phyloP scores from a whole-genome alignment of 2,329 filamentous ascomycete genomes.

The Clonostachys byssicola region DNA sequence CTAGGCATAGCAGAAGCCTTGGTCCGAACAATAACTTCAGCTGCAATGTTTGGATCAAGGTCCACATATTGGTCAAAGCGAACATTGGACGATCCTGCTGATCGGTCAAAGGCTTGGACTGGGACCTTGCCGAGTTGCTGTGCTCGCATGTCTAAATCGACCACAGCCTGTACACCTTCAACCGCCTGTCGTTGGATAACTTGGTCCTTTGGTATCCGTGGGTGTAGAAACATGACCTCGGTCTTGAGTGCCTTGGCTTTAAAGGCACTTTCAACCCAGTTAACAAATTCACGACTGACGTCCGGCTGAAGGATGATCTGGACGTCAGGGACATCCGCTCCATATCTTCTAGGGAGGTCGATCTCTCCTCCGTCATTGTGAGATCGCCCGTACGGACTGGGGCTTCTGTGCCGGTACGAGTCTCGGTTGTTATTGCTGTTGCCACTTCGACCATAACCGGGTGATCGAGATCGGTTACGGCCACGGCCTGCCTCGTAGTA shows the following conservation, averaged over 20 bases:
- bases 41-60: constrained; percentile 72
- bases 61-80: constrained; percentile 85
- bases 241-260: constrained; percentile 65
- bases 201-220: constrained; percentile 70
- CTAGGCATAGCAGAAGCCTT: constrained; percentile 41
- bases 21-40: constrained; percentile 73
- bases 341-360: constrained; percentile 69
- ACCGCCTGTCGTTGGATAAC: constrained; percentile 83
- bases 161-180: constrained; percentile 83
- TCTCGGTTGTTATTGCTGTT: constrained; percentile 28
- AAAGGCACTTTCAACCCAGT: constrained; percentile 78
- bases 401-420: constrained; percentile 64
- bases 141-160: constrained; percentile 67
- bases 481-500: constrained; percentile 33
- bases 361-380: constrained; percentile 51
- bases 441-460: constrained; percentile 36
- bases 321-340: constrained; percentile 79
- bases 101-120: constrained; percentile 81
- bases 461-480: constrained; percentile 63
- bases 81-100: constrained; percentile 67
- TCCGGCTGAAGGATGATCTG: constrained; percentile 81
- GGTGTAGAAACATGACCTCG: constrained; percentile 75
- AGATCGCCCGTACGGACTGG: constrained; percentile 55
- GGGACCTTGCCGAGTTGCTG: constrained; percentile 72
- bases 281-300: constrained; percentile 73